These are phyloP conservation scores for Colletotrichum phormii DNA, from an alignment of 2,329 filamentous ascomycete species.

Conservation along the genomic window DNA sequence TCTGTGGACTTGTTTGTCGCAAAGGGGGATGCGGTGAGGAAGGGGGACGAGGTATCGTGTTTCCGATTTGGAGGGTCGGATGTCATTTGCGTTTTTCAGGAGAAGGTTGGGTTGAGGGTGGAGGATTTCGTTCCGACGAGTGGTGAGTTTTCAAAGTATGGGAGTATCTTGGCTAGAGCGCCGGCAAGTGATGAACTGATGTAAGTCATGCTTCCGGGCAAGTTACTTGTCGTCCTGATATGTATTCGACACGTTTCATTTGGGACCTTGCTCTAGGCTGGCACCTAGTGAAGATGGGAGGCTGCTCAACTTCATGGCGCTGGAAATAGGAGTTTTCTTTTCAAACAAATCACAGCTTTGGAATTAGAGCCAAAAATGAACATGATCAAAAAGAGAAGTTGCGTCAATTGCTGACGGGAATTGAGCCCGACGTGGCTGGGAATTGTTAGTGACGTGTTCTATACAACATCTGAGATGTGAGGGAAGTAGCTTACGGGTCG, in stretches of 20 bases:
- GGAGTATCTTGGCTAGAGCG: slow-evolving; percentile 36
- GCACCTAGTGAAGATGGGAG: neutral
- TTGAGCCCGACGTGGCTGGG: slow-evolving; percentile 30
- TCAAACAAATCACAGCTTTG: neutral
- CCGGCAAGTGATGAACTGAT: neutral
- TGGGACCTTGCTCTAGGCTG: neutral
- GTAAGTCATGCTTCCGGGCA: neutral
- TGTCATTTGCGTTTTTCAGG: slow-evolving; percentile 53
- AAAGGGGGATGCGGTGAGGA: slow-evolving; percentile 42
- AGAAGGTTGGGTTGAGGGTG: slow-evolving; percentile 34
- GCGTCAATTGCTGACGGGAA: slow-evolving; percentile 29
- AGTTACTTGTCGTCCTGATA: neutral
- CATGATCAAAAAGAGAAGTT: neutral
- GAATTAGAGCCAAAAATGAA: neutral
- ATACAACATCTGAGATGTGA: neutral
- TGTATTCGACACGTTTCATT: neutral
- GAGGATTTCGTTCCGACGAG: slow-evolving; percentile 37
- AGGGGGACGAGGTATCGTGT: slow-evolving; percentile 55
- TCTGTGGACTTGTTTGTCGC: slow-evolving; percentile 49
- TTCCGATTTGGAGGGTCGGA: slow-evolving; percentile 59
- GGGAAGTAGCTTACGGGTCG: slow-evolving; percentile 44
- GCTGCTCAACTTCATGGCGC: neutral
- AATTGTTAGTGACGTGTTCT: neutral
- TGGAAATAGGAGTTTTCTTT: neutral
- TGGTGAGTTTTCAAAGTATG: slow-evolving; percentile 38